Evolutionary conservation across 2,329 filamentous ascomycete species (phyloP).

Genomic region (Dactylellina cionopaga): DNA sequence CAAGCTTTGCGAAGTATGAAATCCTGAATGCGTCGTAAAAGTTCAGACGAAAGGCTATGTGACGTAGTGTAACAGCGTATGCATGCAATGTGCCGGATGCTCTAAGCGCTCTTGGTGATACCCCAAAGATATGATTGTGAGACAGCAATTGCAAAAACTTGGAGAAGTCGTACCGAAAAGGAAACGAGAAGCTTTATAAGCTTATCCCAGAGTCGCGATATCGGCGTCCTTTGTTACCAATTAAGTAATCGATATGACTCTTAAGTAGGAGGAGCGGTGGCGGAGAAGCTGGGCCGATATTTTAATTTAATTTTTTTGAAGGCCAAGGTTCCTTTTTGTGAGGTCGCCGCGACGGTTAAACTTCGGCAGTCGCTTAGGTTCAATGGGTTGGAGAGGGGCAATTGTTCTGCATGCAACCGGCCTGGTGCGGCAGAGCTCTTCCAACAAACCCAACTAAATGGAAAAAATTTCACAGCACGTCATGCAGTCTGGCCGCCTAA

Average conservation of each 20-base stretch:
- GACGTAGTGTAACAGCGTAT: constrained; percentile 15
- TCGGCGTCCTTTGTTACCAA: constrained; percentile 10
- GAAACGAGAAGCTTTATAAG: constrained; percentile 21
- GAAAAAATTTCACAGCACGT: constrained; percentile 49
- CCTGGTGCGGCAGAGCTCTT: constrained; percentile 47
- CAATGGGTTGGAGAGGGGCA: constrained; percentile 14
- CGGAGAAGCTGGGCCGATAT: constrained; percentile 5
- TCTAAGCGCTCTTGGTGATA: constrained; percentile 34
- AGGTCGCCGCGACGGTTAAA: constrained; percentile 49
- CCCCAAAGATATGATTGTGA: neutral
- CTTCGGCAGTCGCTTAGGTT: constrained; percentile 19
- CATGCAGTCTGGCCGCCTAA: constrained; percentile 17
- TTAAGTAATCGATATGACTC: constrained; percentile 46
- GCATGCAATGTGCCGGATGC: neutral
- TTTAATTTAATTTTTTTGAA: constrained; percentile 17
- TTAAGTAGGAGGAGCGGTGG: neutral
- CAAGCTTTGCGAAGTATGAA: too few species aligned
- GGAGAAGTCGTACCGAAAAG: neutral
- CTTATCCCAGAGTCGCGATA: constrained; percentile 41
- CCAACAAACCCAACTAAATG: neutral
- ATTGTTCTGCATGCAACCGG: constrained; percentile 5
- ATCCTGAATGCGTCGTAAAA: too few species aligned
- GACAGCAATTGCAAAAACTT: neutral
- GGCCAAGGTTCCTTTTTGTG: neutral
- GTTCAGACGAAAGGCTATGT: constrained; percentile 16